phyloP scores from a whole-genome alignment of 306 rosid species.

The Vachellia pachyceras region DNA sequence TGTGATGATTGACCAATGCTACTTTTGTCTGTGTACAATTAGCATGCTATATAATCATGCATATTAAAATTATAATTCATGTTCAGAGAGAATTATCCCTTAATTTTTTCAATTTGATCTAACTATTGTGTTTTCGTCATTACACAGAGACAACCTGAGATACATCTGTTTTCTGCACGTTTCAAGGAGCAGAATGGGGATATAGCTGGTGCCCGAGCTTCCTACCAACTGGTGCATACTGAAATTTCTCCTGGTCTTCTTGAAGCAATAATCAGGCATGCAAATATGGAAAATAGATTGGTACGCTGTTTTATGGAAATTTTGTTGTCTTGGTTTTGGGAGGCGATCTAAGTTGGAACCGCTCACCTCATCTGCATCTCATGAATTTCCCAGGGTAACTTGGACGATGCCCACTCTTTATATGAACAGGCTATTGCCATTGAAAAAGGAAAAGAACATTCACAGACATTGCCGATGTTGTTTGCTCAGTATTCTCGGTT shows the following conservation, averaged over 20 bases:
- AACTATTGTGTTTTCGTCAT: constrained; percentile 19
- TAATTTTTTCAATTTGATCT: background rate
- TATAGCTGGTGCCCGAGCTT: constrained; percentile 84
- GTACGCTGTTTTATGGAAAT: constrained; percentile 51
- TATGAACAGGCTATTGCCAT: constrained; percentile 96
- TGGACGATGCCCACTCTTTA: constrained; percentile 80
- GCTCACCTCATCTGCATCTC: constrained; percentile 35
- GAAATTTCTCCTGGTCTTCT: constrained; percentile 98
- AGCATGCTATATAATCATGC: constrained; percentile 1
- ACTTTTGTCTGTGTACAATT: constrained; percentile 2
- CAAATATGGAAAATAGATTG: constrained; percentile 93
- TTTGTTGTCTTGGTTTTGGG: constrained; percentile 4
- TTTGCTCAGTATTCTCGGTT: constrained; percentile 91
- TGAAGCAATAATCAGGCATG: constrained; percentile 94
- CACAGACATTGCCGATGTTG: constrained; percentile 79
- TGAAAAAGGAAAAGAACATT: constrained; percentile 96
- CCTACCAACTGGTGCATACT: constrained; percentile 88
- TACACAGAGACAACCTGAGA: constrained; percentile 91
- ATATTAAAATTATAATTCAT: background rate
- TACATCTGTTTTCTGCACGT: constrained; percentile 91
- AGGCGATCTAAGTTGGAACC: constrained; percentile 17
- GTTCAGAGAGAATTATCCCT: background rate
- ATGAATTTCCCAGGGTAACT: constrained; percentile 70
- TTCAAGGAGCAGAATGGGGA: constrained; percentile 91
- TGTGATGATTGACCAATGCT: background rate